A percentile compares a stretch with the other conserved stretches of the same genome.
phyloP scores from a whole-genome alignment of 2,329 filamentous ascomycete genomes.

The Cercospora janseana region DNA sequence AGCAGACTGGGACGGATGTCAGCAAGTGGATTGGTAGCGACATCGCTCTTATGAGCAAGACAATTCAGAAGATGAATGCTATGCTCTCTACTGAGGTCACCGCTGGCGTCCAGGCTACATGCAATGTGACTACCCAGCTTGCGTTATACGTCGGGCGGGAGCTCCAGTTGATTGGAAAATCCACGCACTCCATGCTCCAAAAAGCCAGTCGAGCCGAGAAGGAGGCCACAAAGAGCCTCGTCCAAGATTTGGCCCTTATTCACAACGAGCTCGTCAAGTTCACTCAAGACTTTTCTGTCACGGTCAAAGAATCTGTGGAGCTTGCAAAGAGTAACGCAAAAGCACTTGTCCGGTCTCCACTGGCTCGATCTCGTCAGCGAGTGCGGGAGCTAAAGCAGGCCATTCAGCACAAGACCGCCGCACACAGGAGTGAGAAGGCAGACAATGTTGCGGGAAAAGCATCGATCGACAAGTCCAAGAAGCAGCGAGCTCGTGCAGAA shows the following conservation, averaged over 20 bases:
- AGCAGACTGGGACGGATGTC: slow-evolving; percentile 31
- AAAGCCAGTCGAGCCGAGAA: slow-evolving; percentile 21
- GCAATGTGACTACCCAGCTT: slow-evolving; percentile 32
- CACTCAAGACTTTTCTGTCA: slow-evolving; percentile 20
- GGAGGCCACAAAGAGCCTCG: slow-evolving; percentile 16
- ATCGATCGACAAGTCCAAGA: background rate
- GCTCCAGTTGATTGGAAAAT: slow-evolving; percentile 28
- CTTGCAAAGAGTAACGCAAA: slow-evolving; percentile 20
- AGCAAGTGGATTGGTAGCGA: slow-evolving; percentile 33
- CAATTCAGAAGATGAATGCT: slow-evolving; percentile 25
- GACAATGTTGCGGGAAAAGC: background rate
- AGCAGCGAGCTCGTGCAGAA: background rate
- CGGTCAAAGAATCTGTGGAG: slow-evolving; percentile 21
- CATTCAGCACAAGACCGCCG: slow-evolving; percentile 1
- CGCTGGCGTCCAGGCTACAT: slow-evolving; percentile 31
- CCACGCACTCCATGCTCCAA: slow-evolving; percentile 23
- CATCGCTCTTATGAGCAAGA: slow-evolving; percentile 27
- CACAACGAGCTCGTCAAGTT: slow-evolving; percentile 23
- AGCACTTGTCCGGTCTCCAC: slow-evolving; percentile 15
- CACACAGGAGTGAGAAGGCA: background rate
- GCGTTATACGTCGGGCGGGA: slow-evolving; percentile 29
- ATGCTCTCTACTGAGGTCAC: slow-evolving; percentile 27
- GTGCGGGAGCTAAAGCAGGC: slow-evolving; percentile 20
- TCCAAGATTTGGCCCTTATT: slow-evolving; percentile 22
- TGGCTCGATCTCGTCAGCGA: slow-evolving; percentile 20